Base-by-base conservation (phyloP, 108 stramenopile species). In the Fistulifera solaris region DNA sequence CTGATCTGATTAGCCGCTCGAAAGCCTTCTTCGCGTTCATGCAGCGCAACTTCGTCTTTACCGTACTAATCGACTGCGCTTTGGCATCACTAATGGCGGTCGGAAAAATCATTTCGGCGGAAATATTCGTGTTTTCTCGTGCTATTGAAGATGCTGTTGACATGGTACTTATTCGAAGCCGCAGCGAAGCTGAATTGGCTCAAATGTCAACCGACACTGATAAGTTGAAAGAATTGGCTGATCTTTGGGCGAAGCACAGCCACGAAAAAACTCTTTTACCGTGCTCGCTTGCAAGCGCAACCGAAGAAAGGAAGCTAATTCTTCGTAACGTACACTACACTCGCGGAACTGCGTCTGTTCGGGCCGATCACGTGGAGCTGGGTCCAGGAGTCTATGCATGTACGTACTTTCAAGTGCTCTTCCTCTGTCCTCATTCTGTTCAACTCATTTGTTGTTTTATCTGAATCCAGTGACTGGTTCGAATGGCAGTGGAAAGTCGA, bases 111-210 rank as follows among this genome's bases (percentile, higher is more conserved):
- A 75, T 75, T 8, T 59, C 86, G 5, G 71, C 84, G 16, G 90
- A 92, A 49, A 85, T 83, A 25, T 92, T 87, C 67, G 90, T 92
- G 14, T 92, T 85, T 53, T 71, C 77, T 17, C 55, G 90, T 21
- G 90, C 90, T 19, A 85, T 87, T 61, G 90, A 92, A 54, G 90
- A 92, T 69, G 78, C 82, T 10, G 77, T 92, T 7, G 85, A 92
- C 57, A 78, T 84, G 59, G 65, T 80, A 4, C 58, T 92, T 16
- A 92, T 87, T 67, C 67, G 80, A 35, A 87, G 85, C 47, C 67
- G 90, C 45, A 75, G 72, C 19, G 90, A 92, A 60, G 78, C 80
- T 2, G 90, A 92, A 45, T 35, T 92, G 51, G 90, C 90, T 0
- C 72, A 77, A 2, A 85, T 92, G 72, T 72, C 76, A 68, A 85